These are phyloP conservation scores for Apiotrichum akiyoshidainum DNA, from an alignment of 1,284 basidiomycete genomes.

Conservation along the genomic window DNA sequence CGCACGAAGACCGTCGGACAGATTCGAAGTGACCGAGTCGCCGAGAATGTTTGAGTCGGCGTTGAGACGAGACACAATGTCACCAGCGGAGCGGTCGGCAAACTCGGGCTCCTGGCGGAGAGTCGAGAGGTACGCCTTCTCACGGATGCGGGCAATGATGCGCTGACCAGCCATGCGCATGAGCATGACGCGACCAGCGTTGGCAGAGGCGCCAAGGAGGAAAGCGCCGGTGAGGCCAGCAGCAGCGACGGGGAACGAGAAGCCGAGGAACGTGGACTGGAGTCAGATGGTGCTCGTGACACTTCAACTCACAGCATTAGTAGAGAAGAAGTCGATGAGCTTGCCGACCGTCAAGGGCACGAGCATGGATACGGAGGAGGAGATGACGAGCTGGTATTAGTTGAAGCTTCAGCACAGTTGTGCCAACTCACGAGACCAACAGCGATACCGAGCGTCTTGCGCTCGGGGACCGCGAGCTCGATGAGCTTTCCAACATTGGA, in stretches of 20 bases:
- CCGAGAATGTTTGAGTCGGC: conserved; percentile 93
- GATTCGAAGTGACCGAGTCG: conserved; percentile 86
- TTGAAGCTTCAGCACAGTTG: conserved; percentile 55
- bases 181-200: conserved; percentile 65
- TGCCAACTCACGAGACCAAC: conserved; percentile 56
- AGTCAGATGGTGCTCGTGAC: neutral
- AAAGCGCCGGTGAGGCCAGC: conserved; percentile 72
- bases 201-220: conserved; percentile 79
- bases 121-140: conserved; percentile 75
- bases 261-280: conserved; percentile 70
- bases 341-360: conserved; percentile 86
- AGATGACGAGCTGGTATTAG: conserved; percentile 40
- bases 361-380: conserved; percentile 72
- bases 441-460: conserved; percentile 66
- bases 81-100: conserved; percentile 88
- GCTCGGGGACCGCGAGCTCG: conserved; percentile 73
- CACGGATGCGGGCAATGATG: conserved; percentile 83
- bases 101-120: conserved; percentile 87
- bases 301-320: conserved; percentile 60
- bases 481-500: conserved; percentile 63
- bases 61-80: conserved; percentile 85
- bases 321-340: conserved; percentile 86
- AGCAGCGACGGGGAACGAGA: conserved; percentile 78
- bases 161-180: conserved; percentile 87
- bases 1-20: conserved; percentile 81